Base-by-base conservation (phyloP, 306 rosid species). In the Sechiopsis laciniata region DNA sequence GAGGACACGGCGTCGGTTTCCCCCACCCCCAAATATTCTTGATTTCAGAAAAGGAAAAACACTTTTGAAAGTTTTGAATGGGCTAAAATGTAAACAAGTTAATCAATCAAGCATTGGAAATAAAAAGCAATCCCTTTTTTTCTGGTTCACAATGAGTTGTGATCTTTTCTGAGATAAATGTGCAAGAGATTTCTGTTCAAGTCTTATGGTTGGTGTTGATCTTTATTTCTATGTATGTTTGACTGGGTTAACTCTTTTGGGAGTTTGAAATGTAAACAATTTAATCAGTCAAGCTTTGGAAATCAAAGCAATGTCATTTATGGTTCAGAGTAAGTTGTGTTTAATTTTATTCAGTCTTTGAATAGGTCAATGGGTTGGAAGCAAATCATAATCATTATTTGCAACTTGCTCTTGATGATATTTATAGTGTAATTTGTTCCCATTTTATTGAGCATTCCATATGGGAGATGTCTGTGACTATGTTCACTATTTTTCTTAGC, bases 231-330 rank as follows among this genome's bases (percentile, higher is more conserved):
- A 50, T 63, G 54, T 45, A 42, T 66, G 55, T 66, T 66, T 66
- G 40, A 10, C 26, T 58, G 37, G 16, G 24, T 20, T 20, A 56
- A 56, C 62, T 20, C 62, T 56, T 58, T 21, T 42, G 52, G 51
- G 72, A 65, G 32, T 42, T 65, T 62, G 24, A 35, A 63, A 63
- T 63, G 69, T 63, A 63, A 63, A 63, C 54, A n/a, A 65, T 54
- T 17, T 10, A 40, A 66, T 42, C 55, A 66, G 55, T 66, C 32
- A 66, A 66, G 12, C 35, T 66, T 42, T 40, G n/a, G 11, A 40
- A 66, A 66, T 66, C 17, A 65, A 65, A 65, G 52, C 19, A 7
- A n/a, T 37, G 15, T 64, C 8, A 37, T 5, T 61, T 16, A 13
- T 24, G 32, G 2, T n/a, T 21, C 22, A 19, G 6, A 20, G 20